Conservation (phyloP, 108 stramenopile species). For the Seminavis robusta region DNA sequence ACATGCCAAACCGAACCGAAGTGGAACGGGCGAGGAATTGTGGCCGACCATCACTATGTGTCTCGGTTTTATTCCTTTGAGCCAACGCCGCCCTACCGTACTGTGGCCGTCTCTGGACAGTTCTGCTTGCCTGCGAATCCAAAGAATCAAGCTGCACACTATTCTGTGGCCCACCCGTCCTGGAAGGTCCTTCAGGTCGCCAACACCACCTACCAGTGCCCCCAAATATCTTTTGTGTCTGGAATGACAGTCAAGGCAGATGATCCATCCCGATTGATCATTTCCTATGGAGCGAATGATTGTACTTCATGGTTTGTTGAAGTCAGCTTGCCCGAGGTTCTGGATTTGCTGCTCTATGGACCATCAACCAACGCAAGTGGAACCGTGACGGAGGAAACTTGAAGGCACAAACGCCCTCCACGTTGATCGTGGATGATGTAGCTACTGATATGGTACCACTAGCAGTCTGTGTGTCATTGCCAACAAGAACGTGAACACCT, state of each 20-base stretch:
- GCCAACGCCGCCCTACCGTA: background rate
- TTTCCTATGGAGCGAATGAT: slow-evolving; percentile 12
- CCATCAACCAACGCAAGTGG: too few relatives aligned
- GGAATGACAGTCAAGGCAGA: slow-evolving; percentile 3
- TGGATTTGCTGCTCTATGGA: too few relatives aligned
- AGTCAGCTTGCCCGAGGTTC: too few relatives aligned
- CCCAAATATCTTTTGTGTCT: slow-evolving; percentile 3
- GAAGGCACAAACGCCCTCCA: too few relatives aligned
- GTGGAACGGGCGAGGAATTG: background rate
- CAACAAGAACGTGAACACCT: too few relatives aligned
- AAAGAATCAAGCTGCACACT: too few relatives aligned
- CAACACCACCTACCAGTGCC: slow-evolving; percentile 3
- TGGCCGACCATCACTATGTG: background rate
- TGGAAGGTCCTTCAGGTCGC: too few relatives aligned
- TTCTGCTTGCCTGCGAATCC: slow-evolving; percentile 3
- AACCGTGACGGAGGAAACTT: too few relatives aligned
- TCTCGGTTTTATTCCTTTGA: slow-evolving; percentile 10
- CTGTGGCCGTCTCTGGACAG: slow-evolving; percentile 1
- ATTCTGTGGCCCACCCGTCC: background rate
- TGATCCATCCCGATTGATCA: slow-evolving; percentile 1
- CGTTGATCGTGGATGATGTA: too few relatives aligned
- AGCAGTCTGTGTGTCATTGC: too few relatives aligned
- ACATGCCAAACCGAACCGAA: background rate
- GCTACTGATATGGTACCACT: too few relatives aligned
- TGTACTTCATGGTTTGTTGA: background rate